Conservation (phyloP, 345 rosid genomes). For the Hibiscus syriacus region DNA sequence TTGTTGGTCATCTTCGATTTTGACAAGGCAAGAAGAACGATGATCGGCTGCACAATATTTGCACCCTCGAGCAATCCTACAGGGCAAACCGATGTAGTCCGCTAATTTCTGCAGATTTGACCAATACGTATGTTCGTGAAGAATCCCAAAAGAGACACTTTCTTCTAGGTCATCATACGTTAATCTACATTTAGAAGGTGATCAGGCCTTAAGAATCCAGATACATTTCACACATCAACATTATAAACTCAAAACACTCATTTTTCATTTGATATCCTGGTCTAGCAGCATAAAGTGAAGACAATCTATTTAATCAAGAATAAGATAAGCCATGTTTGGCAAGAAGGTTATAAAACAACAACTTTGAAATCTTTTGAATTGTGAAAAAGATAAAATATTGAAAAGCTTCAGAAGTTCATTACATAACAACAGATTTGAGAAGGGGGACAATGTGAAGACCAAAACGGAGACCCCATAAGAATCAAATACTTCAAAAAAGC, state of each 20-base stretch:
- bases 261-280: neutral
- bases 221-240: neutral
- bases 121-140: constrained; percentile 8
- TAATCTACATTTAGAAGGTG: constrained; percentile 9
- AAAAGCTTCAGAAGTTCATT: neutral
- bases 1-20: constrained; percentile 66
- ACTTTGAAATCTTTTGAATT: neutral
- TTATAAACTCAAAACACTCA: neutral
- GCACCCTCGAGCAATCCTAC: constrained; percentile 97
- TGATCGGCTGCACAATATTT: constrained; percentile 74
- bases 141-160: neutral
- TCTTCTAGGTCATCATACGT: neutral
- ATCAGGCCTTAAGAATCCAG: neutral
- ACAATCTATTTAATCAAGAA: neutral
- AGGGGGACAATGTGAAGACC: neutral
- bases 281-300: neutral
- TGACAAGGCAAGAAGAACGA: constrained; percentile 88
- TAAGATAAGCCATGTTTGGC: neutral
- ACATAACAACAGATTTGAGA: neutral
- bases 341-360: neutral
- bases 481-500: neutral
- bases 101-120: constrained; percentile 77
- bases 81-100: constrained; percentile 85
- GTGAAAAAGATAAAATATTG: neutral
- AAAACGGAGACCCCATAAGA: neutral